Conservation (phyloP, 108 stramenopile genomes). For the Cyclotella choctawhatcheeana region DNA sequence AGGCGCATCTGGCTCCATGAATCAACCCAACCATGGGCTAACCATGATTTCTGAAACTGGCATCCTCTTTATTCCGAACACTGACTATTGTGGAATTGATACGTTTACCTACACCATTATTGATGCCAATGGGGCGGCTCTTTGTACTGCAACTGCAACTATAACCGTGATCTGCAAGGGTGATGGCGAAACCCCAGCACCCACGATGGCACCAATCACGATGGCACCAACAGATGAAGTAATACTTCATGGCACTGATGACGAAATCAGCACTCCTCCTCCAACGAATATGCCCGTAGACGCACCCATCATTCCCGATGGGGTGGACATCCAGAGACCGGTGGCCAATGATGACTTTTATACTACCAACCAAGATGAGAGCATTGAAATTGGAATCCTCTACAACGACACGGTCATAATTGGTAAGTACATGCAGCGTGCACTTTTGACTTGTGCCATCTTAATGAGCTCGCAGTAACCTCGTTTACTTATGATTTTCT, state of each 20-base stretch:
- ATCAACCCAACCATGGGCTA: conserved; percentile 20
- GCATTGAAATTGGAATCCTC: conserved; percentile 5
- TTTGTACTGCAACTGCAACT: conserved; percentile 13
- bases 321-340: neutral
- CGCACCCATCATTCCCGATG: neutral
- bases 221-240: neutral
- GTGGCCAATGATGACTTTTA: conserved; percentile 21
- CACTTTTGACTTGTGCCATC: no score
- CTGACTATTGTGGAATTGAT: conserved; percentile 24
- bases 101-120: conserved; percentile 29
- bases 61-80: conserved; percentile 25
- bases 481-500: neutral
- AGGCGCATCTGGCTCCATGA: conserved; percentile 10
- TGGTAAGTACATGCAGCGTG: no score
- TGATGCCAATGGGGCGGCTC: neutral
- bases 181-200: neutral
- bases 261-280: neutral
- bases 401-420: neutral
- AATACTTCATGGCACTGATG: neutral
- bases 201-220: neutral
- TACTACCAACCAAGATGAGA: conserved; percentile 16
- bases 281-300: conserved; percentile 16
- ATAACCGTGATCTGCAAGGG: conserved; percentile 8
- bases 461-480: no score
- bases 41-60: conserved; percentile 1